A percentile compares a stretch with the other conserved stretches of the same genome.
These are phyloP conservation scores for Glycyrrhiza uralensis DNA, from an alignment of 306 rosid species.

Conservation along the genomic window DNA sequence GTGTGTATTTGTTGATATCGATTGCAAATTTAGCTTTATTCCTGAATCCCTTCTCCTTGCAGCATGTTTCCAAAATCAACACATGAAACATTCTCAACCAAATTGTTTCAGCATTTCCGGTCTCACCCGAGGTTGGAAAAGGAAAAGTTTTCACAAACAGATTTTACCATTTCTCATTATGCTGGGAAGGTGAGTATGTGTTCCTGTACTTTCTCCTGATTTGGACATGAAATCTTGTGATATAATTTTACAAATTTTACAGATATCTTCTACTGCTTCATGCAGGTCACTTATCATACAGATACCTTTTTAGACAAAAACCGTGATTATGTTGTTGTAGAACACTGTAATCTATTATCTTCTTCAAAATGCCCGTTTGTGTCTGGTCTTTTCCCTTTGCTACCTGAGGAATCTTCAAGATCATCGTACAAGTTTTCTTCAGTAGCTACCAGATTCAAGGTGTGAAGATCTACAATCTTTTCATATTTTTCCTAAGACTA, in stretches of 20 bases:
- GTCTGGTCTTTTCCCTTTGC: conserved; percentile 68
- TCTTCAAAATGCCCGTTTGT: conserved; percentile 78
- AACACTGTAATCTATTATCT: conserved; percentile 84
- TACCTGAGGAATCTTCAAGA: conserved; percentile 81
- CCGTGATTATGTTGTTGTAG: conserved; percentile 94
- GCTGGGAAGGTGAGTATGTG: conserved; percentile 85
- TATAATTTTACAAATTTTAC: not conserved
- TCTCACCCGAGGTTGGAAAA: conserved; percentile 76
- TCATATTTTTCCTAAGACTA: not conserved
- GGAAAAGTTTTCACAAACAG: conserved; percentile 90
- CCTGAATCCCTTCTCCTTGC: conserved; percentile 50
- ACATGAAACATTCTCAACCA: conserved; percentile 84
- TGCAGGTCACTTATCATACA: conserved; percentile 92
- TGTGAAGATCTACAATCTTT: conserved; percentile 24
- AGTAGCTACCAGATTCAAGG: conserved; percentile 95
- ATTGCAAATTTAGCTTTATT: conserved; percentile 35
- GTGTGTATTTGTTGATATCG: conserved; percentile 36
- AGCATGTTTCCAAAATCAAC: conserved; percentile 98
- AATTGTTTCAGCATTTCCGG: conserved; percentile 79
- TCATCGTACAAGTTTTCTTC: conserved; percentile 96
- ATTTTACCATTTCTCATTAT: conserved; percentile 86
- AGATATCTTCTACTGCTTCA: conserved; percentile 1
- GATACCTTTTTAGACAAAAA: conserved; percentile 88
- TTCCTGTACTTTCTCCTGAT: conserved; percentile 7
- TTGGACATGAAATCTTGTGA: conserved; percentile 8